Evolutionary conservation across 768 basidiomycete genomes (phyloP).

Genomic region (Mycena galericulata): DNA sequence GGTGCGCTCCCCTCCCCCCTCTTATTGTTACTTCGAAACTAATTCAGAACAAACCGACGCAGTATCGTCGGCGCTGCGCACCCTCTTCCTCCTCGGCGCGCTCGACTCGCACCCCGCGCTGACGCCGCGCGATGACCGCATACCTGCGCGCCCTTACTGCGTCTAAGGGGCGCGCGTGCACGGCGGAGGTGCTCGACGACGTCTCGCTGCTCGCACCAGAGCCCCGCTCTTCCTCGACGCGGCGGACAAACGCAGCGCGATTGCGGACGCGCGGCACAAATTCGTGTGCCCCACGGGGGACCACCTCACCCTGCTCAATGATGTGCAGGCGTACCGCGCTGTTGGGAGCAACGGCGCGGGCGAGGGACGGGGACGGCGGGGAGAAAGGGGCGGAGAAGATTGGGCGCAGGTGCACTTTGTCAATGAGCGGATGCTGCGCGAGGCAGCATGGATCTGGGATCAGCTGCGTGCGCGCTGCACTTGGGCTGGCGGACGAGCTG

Average conservation of each 20-base stretch:
- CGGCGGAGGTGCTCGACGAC: constrained; percentile 84
- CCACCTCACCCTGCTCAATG: too few species aligned
- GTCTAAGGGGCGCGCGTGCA: constrained; percentile 82
- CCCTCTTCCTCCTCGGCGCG: constrained; percentile 85
- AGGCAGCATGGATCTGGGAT: constrained; percentile 82
- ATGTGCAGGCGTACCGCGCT: too few species aligned
- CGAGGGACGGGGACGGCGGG: constrained; percentile 38
- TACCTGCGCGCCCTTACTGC: too few species aligned
- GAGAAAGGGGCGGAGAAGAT: constrained; percentile 55
- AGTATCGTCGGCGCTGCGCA: constrained; percentile 76
- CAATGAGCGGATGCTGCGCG: constrained; percentile 83
- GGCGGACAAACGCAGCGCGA: constrained; percentile 80
- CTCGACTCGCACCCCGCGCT: constrained; percentile 79
- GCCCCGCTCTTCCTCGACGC: constrained; percentile 84
- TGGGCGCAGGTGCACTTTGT: constrained; percentile 92
- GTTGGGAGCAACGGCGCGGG: constrained; percentile 59
- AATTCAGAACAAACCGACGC: constrained; percentile 97
- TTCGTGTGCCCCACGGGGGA: too few species aligned
- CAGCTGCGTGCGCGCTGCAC: constrained; percentile 80
- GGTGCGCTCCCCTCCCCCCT: too few species aligned
- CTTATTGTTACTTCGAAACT: too few species aligned
- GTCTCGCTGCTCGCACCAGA: constrained; percentile 86
- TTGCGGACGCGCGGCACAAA: constrained; percentile 74
- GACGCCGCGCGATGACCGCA: constrained; percentile 82
- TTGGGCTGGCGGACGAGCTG: constrained; percentile 64